phyloP scores from a whole-genome alignment of 345 rosid genomes.

The Jatropha curcas region DNA sequence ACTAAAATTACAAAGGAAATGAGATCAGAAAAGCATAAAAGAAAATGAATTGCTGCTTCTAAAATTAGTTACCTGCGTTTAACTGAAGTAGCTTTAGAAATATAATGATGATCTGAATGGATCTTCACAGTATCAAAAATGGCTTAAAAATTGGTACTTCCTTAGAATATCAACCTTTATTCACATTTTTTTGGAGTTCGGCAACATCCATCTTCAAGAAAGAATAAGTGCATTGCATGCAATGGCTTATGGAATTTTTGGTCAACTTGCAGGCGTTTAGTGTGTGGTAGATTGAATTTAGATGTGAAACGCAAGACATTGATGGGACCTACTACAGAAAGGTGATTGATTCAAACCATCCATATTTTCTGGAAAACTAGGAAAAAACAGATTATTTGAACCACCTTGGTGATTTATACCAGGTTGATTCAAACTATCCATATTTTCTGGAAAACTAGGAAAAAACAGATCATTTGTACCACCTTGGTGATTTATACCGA shows the following conservation, averaged over 20 bases:
- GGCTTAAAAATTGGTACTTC: conserved; percentile 58
- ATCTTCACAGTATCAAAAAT: conserved; percentile 77
- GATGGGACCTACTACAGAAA: conserved; percentile 12
- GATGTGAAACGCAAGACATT: conserved; percentile 18
- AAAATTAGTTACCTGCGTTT: conserved; percentile 56
- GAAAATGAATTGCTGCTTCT: conserved; percentile 3
- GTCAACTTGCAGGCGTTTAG: conserved; percentile 14
- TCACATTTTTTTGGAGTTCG: conserved; percentile 32
- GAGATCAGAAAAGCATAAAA: neutral
- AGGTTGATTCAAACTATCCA: conserved; percentile 15
- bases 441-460: conserved; percentile 11
- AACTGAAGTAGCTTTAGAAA: conserved; percentile 32
- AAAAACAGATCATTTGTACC: conserved; percentile 12
- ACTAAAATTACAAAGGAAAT: neutral
- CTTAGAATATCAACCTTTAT: conserved; percentile 52
- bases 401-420: conserved; percentile 15
- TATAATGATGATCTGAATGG: conserved; percentile 63
- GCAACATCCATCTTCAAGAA: conserved; percentile 36
- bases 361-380: conserved; percentile 10
- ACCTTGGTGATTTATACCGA: conserved; percentile 6
- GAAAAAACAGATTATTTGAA: conserved; percentile 9
- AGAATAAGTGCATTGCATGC: conserved; percentile 21
- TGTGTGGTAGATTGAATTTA: neutral
- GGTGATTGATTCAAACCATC: conserved; percentile 15
- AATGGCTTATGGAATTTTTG: conserved; percentile 12